phyloP scores from a whole-genome alignment of 352 stramenopile species.

The Phytopythium cucurbitacearum region DNA sequence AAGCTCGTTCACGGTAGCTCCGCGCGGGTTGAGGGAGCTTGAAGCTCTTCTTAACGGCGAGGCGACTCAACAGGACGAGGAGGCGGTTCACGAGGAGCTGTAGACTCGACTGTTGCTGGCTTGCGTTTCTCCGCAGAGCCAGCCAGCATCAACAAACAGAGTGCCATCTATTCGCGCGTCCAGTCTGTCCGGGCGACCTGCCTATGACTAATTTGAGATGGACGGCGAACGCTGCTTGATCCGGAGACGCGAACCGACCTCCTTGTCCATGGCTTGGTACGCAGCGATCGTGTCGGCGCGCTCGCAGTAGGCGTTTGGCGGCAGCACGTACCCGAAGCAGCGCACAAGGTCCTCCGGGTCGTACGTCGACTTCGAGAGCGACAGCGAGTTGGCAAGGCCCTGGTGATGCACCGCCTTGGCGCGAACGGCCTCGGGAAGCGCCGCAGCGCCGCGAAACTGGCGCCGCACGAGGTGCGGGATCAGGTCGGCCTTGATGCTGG shows the following conservation, averaged over 20 bases:
- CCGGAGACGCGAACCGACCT: slow-evolving; percentile 66
- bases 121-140: too few relatives aligned
- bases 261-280: slow-evolving; percentile 69
- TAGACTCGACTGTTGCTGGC: too few relatives aligned
- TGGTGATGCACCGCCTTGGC: slow-evolving; percentile 54
- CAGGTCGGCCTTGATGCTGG: slow-evolving; percentile 79
- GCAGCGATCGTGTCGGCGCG: slow-evolving; percentile 70
- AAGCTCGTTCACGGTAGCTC: slow-evolving; percentile 31
- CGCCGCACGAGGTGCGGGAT: slow-evolving; percentile 72
- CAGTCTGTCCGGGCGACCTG: too few relatives aligned
- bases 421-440: slow-evolving; percentile 47
- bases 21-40: slow-evolving; percentile 16
- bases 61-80: too few relatives aligned
- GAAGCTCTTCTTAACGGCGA: slow-evolving; percentile 4
- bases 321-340: slow-evolving; percentile 72
- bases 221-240: slow-evolving; percentile 46
- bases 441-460: slow-evolving; percentile 67
- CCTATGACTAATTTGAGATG: slow-evolving; percentile 31
- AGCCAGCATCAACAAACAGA: too few relatives aligned
- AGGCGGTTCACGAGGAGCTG: too few relatives aligned
- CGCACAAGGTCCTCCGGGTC: slow-evolving; percentile 67
- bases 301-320: slow-evolving; percentile 72
- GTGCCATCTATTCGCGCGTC: too few relatives aligned
- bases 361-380: slow-evolving; percentile 41
- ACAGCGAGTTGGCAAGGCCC: slow-evolving; percentile 55